A percentile compares a stretch with the other conserved stretches of the same genome.
Conservation (phyloP, 176 grass and related monocot genomes). For the Triticum urartu region DNA sequence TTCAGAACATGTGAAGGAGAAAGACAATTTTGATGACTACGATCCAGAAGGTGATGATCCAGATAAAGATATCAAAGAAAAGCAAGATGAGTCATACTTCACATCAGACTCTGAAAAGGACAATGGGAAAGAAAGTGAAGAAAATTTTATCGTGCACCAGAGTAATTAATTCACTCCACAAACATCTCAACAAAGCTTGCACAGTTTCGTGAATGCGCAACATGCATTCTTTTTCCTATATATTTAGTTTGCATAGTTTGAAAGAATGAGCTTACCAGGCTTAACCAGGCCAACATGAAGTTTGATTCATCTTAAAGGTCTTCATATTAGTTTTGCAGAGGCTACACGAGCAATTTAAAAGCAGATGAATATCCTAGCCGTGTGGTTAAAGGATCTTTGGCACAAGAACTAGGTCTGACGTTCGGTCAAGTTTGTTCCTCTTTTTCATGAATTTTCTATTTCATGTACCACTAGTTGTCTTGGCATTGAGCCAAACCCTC, state of each 20-base stretch:
- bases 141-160: neutral
- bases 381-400: slow-evolving; percentile 43
- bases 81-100: slow-evolving; percentile 53
- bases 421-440: slow-evolving; percentile 25
- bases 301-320: neutral
- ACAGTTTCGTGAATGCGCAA: slow-evolving; percentile 16
- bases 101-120: slow-evolving; percentile 65
- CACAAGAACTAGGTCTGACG: slow-evolving; percentile 51
- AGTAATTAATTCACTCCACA: slow-evolving; percentile 16
- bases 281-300: neutral
- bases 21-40: slow-evolving; percentile 29
- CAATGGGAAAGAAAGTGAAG: slow-evolving; percentile 37
- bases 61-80: slow-evolving; percentile 45
- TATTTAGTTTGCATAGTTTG: neutral
- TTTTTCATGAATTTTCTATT: slow-evolving; percentile 1
- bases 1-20: too few species aligned
- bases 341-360: slow-evolving; percentile 39
- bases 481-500: slow-evolving; percentile 4
- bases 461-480: neutral
- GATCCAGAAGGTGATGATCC: slow-evolving; percentile 56
- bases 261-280: too few species aligned
- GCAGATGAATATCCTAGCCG: slow-evolving; percentile 47
- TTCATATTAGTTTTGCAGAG: slow-evolving; percentile 30
- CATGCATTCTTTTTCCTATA: neutral
- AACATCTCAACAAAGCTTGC: neutral